Conservation (phyloP, 257 asterid species). For the Nicotiana benthamiana region DNA sequence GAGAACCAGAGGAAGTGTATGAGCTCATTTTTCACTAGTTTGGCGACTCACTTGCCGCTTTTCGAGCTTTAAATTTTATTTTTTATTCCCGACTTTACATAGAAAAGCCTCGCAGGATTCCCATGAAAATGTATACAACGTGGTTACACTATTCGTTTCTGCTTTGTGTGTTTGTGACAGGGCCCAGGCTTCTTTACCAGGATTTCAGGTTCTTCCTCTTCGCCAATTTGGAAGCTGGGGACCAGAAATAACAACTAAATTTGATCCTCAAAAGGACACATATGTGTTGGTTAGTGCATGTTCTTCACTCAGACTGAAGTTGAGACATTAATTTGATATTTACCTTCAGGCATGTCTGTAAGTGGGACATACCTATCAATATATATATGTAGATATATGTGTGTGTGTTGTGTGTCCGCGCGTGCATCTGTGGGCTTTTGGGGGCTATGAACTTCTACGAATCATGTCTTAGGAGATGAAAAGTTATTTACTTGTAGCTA, state of each 20-base stretch:
- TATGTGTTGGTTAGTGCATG: slow-evolving; percentile 63
- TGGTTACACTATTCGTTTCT: not conserved
- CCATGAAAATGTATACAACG: not conserved
- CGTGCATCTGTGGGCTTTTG: too few species aligned
- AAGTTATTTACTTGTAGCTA: not conserved
- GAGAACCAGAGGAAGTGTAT: slow-evolving; percentile 99
- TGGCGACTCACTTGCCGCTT: not conserved
- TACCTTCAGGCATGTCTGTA: not conserved
- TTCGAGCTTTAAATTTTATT: not conserved
- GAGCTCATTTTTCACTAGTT: slow-evolving; percentile 12
- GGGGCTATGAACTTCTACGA: too few species aligned
- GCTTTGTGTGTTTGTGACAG: slow-evolving; percentile 31
- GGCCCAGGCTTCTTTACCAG: slow-evolving; percentile 70
- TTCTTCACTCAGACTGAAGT: slow-evolving; percentile 3
- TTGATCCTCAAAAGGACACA: slow-evolving; percentile 81
- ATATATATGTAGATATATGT: too few species aligned
- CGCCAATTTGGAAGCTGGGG: slow-evolving; percentile 93
- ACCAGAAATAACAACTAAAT: slow-evolving; percentile 62
- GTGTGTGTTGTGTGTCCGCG: too few species aligned
- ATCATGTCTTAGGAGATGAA: not conserved
- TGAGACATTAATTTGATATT: not conserved
- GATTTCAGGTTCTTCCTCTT: slow-evolving; percentile 86
- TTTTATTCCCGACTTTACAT: not conserved
- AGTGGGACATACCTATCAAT: too few species aligned
- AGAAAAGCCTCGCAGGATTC: not conserved